These are phyloP conservation scores for Mycena citricolor DNA, from an alignment of 1,284 basidiomycete genomes.

Conservation along the genomic window DNA sequence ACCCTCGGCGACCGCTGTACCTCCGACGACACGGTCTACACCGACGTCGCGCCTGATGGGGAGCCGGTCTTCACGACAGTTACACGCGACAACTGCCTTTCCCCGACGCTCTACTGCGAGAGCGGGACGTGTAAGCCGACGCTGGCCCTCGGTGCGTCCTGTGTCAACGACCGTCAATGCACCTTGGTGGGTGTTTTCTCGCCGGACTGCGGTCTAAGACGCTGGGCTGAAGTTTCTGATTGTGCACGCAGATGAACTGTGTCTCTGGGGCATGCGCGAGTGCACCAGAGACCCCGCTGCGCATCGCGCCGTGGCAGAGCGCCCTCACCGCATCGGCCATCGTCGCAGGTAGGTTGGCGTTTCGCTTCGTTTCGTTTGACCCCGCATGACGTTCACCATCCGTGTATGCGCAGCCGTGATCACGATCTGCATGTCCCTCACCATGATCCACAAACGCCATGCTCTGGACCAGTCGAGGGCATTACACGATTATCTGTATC, in stretches of 20 bases:
- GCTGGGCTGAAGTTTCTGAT: neutral
- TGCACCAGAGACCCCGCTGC: conserved; percentile 31
- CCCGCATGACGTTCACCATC: neutral
- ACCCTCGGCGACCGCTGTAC: conserved; percentile 56
- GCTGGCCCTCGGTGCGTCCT: conserved; percentile 45
- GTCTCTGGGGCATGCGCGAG: conserved; percentile 26
- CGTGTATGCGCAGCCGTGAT: no score
- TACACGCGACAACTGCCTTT: conserved; percentile 60
- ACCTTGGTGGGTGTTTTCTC: conserved; percentile 4
- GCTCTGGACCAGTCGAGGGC: conserved; percentile 45
- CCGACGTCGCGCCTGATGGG: conserved; percentile 45
- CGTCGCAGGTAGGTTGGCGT: conserved; percentile 37
- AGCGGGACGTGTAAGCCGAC: conserved; percentile 47
- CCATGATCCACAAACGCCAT: conserved; percentile 49
- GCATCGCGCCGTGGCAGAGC: conserved; percentile 47
- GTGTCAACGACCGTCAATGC: conserved; percentile 60
- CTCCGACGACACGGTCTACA: conserved; percentile 62
- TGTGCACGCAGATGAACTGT: conserved; percentile 27
- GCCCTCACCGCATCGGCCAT: conserved; percentile 38
- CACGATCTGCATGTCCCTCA: conserved; percentile 42
- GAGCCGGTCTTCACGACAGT: conserved; percentile 51
- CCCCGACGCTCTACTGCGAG: conserved; percentile 60
- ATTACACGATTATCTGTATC: conserved; percentile 53
- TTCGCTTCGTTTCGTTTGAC: neutral
- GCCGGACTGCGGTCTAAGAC: no score